These are phyloP conservation scores for Coniferiporia weirii DNA, from an alignment of 1,284 basidiomycete species.

Conservation along the genomic window DNA sequence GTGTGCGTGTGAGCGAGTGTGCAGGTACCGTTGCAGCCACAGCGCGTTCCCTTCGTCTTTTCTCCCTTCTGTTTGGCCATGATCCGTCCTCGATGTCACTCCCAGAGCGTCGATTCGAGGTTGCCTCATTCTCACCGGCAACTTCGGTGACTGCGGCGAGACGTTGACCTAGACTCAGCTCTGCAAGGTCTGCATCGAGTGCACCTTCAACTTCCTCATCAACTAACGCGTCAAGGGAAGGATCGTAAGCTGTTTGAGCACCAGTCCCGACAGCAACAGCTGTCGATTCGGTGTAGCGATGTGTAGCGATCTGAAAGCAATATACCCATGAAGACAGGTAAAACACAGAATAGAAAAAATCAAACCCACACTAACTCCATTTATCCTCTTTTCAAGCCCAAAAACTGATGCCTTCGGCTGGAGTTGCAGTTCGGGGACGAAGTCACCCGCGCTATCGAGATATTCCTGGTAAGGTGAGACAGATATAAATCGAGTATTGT, in stretches of 20 bases:
- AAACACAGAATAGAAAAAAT: slow-evolving; percentile 3
- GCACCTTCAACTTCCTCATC: slow-evolving; percentile 55
- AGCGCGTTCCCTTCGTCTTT: slow-evolving; percentile 32
- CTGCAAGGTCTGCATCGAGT: slow-evolving; percentile 81
- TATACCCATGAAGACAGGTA: not conserved
- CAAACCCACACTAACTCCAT: slow-evolving; percentile 18
- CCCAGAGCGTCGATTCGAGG: slow-evolving; percentile 28
- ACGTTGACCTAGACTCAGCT: slow-evolving; percentile 85
- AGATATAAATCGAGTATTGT: slow-evolving; percentile 9
- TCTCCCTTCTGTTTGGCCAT: slow-evolving; percentile 23
- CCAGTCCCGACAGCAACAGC: slow-evolving; percentile 61
- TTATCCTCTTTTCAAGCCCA: slow-evolving; percentile 3
- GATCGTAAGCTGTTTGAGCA: slow-evolving; percentile 54
- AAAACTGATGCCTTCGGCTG: slow-evolving; percentile 13
- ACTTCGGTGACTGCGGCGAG: slow-evolving; percentile 65
- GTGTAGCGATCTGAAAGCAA: slow-evolving; percentile 35
- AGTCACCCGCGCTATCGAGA: slow-evolving; percentile 50
- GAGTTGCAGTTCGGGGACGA: slow-evolving; percentile 48
- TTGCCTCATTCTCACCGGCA: slow-evolving; percentile 30
- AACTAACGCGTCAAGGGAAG: slow-evolving; percentile 48
- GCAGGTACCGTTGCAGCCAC: slow-evolving; percentile 59
- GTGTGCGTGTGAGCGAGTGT: slow-evolving; percentile 86
- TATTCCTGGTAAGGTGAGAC: slow-evolving; percentile 38
- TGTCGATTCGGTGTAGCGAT: slow-evolving; percentile 60
- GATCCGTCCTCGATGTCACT: slow-evolving; percentile 39